phyloP scores from a whole-genome alignment of 2,329 filamentous ascomycete genomes.

The Botrytis fabae region DNA sequence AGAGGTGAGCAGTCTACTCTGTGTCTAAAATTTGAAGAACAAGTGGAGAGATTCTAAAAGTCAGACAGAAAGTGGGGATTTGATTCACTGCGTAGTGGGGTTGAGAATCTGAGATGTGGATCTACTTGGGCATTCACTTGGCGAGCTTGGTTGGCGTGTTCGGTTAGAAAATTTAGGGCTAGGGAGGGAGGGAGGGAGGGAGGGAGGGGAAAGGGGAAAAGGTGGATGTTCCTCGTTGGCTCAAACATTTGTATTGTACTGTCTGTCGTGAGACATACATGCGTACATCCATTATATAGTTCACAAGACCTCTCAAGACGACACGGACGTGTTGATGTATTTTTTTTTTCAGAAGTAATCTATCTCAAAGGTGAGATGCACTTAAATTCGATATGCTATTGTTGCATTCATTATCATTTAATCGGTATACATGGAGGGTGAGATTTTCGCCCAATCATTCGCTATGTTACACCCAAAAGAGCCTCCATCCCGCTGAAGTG shows the following conservation, averaged over 20 bases:
- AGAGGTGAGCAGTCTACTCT: too few species aligned
- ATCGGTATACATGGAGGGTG: neutral
- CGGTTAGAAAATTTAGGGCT: neutral
- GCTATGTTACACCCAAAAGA: slow-evolving; percentile 16
- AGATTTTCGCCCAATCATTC: slow-evolving; percentile 15
- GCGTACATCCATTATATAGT: neutral
- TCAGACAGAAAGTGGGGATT: neutral
- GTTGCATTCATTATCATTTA: slow-evolving; percentile 20
- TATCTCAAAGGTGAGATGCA: neutral
- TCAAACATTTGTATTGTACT: neutral
- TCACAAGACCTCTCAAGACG: neutral
- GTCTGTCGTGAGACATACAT: neutral
- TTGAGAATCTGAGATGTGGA: neutral
- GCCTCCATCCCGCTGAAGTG: slow-evolving; percentile 5
- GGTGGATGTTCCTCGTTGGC: neutral
- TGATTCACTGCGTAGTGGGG: neutral
- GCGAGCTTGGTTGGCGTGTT: neutral
- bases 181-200: neutral
- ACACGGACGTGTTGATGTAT: too few species aligned
- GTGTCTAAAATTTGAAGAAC: neutral
- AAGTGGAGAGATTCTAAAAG: neutral
- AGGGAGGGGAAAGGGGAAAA: neutral
- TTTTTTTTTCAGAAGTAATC: neutral
- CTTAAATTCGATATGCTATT: slow-evolving; percentile 14
- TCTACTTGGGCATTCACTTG: too few species aligned